phyloP scores from a whole-genome alignment of 1,284 basidiomycete species.

The Amylostereum areolatum region DNA sequence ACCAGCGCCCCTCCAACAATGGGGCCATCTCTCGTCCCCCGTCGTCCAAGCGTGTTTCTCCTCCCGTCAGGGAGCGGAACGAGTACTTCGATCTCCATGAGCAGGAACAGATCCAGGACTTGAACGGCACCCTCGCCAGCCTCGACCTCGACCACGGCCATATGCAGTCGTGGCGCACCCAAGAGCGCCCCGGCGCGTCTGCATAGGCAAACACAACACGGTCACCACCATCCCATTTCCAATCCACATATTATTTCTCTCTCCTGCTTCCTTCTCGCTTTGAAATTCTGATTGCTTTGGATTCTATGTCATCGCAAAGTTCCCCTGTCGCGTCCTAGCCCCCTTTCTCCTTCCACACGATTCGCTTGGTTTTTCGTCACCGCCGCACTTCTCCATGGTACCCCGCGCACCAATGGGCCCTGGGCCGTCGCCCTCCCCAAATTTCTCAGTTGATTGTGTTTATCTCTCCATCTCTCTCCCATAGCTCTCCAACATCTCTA shows the following conservation, averaged over 20 bases:
- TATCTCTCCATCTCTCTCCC: conserved; percentile 3
- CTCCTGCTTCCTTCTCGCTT: conserved; percentile 14
- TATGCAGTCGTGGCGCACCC: conserved; percentile 2
- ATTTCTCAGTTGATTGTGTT: background rate
- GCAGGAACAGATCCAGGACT: conserved; percentile 53
- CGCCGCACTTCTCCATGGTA: background rate
- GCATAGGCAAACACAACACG: background rate
- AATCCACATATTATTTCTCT: conserved; percentile 9
- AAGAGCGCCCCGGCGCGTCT: background rate
- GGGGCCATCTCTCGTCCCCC: conserved; percentile 10
- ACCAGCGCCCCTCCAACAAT: conserved; percentile 13
- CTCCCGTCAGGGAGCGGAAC: conserved; percentile 5
- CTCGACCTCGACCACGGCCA: conserved; percentile 48
- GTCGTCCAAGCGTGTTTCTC: conserved; percentile 7
- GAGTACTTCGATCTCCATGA: conserved; percentile 25
- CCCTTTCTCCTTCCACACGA: background rate
- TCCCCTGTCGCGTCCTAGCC: background rate
- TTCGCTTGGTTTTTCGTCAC: background rate
- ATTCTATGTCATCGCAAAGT: conserved; percentile 3
- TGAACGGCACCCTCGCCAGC: conserved; percentile 72
- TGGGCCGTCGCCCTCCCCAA: background rate
- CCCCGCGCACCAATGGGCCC: conserved; percentile 7
- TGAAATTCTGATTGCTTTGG: conserved; percentile 11
- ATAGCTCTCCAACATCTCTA: no score
- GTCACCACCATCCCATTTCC: conserved; percentile 7